A percentile compares a stretch with the other conserved stretches of the same genome.
Conservation (phyloP, 371 early-diverging fungal genomes). For the Actinomucor elegans region DNA sequence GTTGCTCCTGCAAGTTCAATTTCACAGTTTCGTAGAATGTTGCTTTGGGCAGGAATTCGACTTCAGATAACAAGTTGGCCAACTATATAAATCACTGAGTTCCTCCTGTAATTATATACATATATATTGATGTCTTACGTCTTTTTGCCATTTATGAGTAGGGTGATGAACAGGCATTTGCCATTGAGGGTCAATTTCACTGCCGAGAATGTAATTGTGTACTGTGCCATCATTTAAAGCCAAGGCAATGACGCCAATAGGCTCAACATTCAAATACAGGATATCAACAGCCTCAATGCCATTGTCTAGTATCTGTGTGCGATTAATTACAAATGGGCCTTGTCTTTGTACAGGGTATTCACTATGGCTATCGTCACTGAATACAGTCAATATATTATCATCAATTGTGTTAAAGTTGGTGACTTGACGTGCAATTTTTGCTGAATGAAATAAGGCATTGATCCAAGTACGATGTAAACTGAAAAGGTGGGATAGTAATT, state of each 20-base stretch:
- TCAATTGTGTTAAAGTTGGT: constrained; percentile 14
- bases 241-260: constrained; percentile 27
- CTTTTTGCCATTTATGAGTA: constrained; percentile 22
- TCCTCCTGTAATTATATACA: neutral
- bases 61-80: constrained; percentile 13
- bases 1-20: constrained; percentile 7
- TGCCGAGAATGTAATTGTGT: constrained; percentile 30
- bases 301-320: neutral
- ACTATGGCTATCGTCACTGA: constrained; percentile 10
- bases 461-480: constrained; percentile 43
- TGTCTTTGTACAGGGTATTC: constrained; percentile 30
- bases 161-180: constrained; percentile 20
- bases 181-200: constrained; percentile 42
- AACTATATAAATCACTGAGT: constrained; percentile 14
- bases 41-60: constrained; percentile 33
- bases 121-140: constrained; percentile 15
- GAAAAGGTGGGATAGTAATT: constrained; percentile 22
- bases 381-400: constrained; percentile 15
- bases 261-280: constrained; percentile 20
- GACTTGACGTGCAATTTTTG: constrained; percentile 8
- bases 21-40: constrained; percentile 33
- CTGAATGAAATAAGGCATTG: constrained; percentile 23
- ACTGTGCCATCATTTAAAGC: constrained; percentile 35
- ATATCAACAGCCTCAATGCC: constrained; percentile 29
- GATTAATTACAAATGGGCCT: constrained; percentile 36